Evolutionary conservation across 2,329 filamentous ascomycete genomes (phyloP).

Genomic region (Didymella exigua): DNA sequence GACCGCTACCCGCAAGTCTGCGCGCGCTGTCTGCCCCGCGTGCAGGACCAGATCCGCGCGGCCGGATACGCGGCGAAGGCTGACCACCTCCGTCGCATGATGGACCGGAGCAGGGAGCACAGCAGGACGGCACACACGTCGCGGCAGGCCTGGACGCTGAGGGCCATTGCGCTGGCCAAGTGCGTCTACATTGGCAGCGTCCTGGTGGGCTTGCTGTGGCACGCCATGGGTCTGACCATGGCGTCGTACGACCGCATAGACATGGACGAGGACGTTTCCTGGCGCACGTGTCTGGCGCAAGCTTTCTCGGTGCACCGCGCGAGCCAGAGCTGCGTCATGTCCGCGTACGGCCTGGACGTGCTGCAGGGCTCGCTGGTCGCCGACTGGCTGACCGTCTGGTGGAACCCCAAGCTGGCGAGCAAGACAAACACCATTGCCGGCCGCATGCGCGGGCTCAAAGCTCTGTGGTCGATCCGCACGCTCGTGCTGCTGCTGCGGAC

Average conservation of each 20-base stretch:
- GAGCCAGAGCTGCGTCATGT: constrained; percentile 37
- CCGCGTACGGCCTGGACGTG: constrained; percentile 21
- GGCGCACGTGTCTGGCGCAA: constrained; percentile 30
- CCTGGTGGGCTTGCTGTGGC: constrained; percentile 45
- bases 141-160: constrained; percentile 54
- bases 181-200: constrained; percentile 49
- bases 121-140: constrained; percentile 28
- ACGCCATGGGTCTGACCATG: constrained; percentile 34
- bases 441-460: constrained; percentile 62
- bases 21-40: constrained; percentile 75
- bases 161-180: constrained; percentile 52
- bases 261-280: constrained; percentile 12
- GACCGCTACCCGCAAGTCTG: constrained; percentile 89
- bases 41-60: constrained; percentile 70
- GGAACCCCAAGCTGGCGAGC: constrained; percentile 71
- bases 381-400: constrained; percentile 64
- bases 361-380: constrained; percentile 51
- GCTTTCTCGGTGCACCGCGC: constrained; percentile 25
- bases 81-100: constrained; percentile 76
- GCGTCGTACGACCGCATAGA: constrained; percentile 15
- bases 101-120: constrained; percentile 61
- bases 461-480: constrained; percentile 71
- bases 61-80: constrained; percentile 82
- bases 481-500: constrained; percentile 63
- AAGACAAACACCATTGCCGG: constrained; percentile 63